Evolutionary conservation across 2,329 filamentous ascomycete species (phyloP), one percentile per base, ranked within the genome.

Genomic region (Colletotrichum sp.): DNA sequence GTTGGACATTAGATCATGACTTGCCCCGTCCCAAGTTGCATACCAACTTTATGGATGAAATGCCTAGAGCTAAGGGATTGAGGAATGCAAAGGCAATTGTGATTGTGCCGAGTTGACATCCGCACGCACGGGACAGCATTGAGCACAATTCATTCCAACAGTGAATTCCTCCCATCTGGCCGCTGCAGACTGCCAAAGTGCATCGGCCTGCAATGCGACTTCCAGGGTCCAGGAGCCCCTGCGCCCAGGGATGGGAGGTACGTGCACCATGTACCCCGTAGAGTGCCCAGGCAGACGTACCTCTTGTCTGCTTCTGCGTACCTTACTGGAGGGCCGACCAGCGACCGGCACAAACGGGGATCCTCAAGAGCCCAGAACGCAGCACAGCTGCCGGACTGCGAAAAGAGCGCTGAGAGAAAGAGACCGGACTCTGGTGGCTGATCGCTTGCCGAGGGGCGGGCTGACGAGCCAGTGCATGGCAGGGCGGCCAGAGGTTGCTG

Each of bases 201-300:
- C 44, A 52, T 52, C 44, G 44, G 44, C 44, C n/a, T 62, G 68
- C 68, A 63, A n/a, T 70, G 68, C 68, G 52, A 70, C 57, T 70
- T 63, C 57, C 68, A 70, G 68, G 68, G 68, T 70, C 68, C 68
- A 70, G n/a, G n/a, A 63, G 57, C 32, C 68, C 68, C 59, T 24
- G 28, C 49, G 26, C 57, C 24, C 18, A 63, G 36, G 68, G 68
- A 9, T 32, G n/a, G 28, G 28, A 55, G 68, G 68, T 70, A 52
- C 36, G 57, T 62, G 68, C 59, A 63, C 57, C 13, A 52, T 34
- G 44, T 52, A 52, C 44, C 44, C 44, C 44, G n/a, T 49, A 32
- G 9, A 30, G 21, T 32, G 52, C 16, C 15, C 32, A 16, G 16
- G 57, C 8, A 18, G 28, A 5, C 32, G 12, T 62, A 34, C 67